Base-by-base conservation (phyloP, 805 yeast genomes). In the Candida namnaoensis region DNA sequence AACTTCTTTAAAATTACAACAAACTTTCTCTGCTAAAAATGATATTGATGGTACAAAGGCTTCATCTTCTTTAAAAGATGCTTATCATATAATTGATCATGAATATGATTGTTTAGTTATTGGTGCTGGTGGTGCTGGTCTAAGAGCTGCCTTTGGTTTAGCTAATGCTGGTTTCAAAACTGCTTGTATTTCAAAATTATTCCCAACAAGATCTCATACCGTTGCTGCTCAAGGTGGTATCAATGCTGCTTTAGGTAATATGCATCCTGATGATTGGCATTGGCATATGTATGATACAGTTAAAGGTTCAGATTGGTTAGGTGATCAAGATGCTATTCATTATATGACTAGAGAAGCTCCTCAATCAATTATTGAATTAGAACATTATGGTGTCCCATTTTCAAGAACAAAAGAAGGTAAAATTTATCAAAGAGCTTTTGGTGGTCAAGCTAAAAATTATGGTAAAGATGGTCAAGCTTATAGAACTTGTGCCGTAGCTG, bases 241-340 rank as follows among this genome's bases (percentile, higher is more conserved):
- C 68, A 91, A 91, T 60, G 99, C 98, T 52, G 99, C 99, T 28
- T 75, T 91, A 51, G 99, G 98, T 54, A 91, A 91, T 75, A 91
- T 91, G 96, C 98, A 93, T 72, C 74, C 78, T 53, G 99, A 91
- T 66, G 90, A 90, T 72, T 91, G 99, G 99, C 95, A 87, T 67
- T 93, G 98, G 97, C 99, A 91, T 68, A 90, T 91, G 97, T 91
- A 93, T 69, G 99, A 91, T 63, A 91, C 99, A 56, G 98, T 91
- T 56, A 91, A 91, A 71, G 99, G 99, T 50, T 88, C 97, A 9
- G 99, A 91, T 70, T 91, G 99, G 99, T 79, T 91, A 49, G 99
- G 99, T 60, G 99, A 91, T 69, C 99, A 91, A 72, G 99, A 91
- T 62, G 96, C 98, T 42, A 91, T 93, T 62, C 98, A 91, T 70